These are phyloP conservation scores for Endocalyx cinctus DNA, from an alignment of 2,329 filamentous ascomycete genomes.

Conservation along the genomic window DNA sequence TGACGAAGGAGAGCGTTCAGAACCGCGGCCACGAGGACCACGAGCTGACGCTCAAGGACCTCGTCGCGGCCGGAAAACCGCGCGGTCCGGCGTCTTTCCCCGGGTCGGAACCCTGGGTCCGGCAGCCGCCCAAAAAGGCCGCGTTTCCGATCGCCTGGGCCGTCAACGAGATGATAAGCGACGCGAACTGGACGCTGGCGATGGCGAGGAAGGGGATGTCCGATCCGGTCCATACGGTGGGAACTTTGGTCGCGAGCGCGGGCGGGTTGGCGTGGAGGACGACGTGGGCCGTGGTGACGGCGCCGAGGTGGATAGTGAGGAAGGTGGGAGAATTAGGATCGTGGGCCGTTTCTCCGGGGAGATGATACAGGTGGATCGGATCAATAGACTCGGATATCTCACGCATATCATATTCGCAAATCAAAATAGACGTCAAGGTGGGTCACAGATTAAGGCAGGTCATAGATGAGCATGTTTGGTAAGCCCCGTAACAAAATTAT, in stretches of 20 bases:
- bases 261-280: slow-evolving; percentile 9
- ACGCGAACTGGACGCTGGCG: slow-evolving; percentile 10
- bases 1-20: slow-evolving; percentile 23
- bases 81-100: slow-evolving; percentile 23
- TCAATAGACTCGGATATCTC: too few relatives aligned
- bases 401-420: too few relatives aligned
- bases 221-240: slow-evolving; percentile 11
- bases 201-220: slow-evolving; percentile 9
- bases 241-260: slow-evolving; percentile 7
- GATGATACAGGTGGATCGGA: too few relatives aligned
- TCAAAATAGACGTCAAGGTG: too few relatives aligned
- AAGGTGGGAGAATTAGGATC: too few relatives aligned
- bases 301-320: too few relatives aligned
- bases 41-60: slow-evolving; percentile 20
- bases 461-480: too few relatives aligned
- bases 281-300: too few relatives aligned
- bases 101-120: slow-evolving; percentile 20
- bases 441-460: too few relatives aligned
- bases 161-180: slow-evolving; percentile 12
- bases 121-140: slow-evolving; percentile 18
- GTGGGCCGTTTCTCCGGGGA: too few relatives aligned
- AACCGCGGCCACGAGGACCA: slow-evolving; percentile 24
- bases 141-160: slow-evolving; percentile 20
- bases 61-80: slow-evolving; percentile 18
- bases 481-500: too few relatives aligned